Conservation (phyloP, 2,329 filamentous ascomycete species). For the Stromatinia cepivora region DNA sequence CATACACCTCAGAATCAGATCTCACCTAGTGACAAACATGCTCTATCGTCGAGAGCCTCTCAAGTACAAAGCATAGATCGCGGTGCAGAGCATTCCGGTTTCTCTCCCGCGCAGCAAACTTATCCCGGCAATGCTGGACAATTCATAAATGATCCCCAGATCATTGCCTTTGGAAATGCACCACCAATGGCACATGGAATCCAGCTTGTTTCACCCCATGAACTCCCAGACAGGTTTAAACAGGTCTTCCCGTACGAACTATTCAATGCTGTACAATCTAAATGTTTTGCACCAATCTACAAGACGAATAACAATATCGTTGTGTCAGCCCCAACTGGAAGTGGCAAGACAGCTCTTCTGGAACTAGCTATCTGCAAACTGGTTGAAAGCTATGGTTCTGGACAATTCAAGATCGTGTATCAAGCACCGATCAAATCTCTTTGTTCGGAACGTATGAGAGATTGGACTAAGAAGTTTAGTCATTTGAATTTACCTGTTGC, state of each 20-base stretch:
- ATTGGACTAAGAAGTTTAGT: slow-evolving; percentile 76
- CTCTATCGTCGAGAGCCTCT: not conserved
- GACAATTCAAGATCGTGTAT: slow-evolving; percentile 78
- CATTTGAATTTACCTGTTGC: slow-evolving; percentile 67
- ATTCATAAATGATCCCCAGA: slow-evolving; percentile 18
- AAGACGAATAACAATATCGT: slow-evolving; percentile 73
- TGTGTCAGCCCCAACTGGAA: slow-evolving; percentile 78
- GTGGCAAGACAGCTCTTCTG: slow-evolving; percentile 79
- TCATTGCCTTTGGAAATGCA: slow-evolving; percentile 33
- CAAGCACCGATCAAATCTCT: slow-evolving; percentile 83
- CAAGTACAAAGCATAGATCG: slow-evolving; percentile 9
- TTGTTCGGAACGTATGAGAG: slow-evolving; percentile 72
- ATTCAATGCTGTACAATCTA: slow-evolving; percentile 83
- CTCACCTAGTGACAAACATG: slow-evolving; percentile 6
- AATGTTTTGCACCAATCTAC: slow-evolving; percentile 69
- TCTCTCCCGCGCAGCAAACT: not conserved
- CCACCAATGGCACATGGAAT: slow-evolving; percentile 50
- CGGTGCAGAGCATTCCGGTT: not conserved
- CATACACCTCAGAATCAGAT: slow-evolving; percentile 19
- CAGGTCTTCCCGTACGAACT: slow-evolving; percentile 69
- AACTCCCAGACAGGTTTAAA: slow-evolving; percentile 68
- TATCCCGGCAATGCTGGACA: not conserved
- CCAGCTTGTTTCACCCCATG: slow-evolving; percentile 56
- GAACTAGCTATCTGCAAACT: slow-evolving; percentile 80
- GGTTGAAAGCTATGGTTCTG: slow-evolving; percentile 55